Base-by-base conservation (phyloP, 2,329 filamentous ascomycete genomes). In the Trichoderma sp. region DNA sequence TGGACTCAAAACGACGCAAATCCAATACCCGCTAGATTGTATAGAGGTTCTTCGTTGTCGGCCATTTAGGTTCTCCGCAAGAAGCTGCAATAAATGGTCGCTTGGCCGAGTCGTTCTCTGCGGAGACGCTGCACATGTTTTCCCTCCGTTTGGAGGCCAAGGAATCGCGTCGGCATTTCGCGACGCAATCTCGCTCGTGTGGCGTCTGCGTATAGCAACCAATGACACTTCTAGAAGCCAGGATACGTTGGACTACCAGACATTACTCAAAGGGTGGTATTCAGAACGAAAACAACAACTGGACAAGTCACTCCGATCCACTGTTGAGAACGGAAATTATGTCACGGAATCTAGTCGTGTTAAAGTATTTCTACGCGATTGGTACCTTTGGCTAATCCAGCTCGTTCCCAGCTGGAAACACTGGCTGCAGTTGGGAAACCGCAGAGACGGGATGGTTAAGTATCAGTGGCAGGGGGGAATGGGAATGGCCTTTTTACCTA, bases 111-210 rank as follows among this genome's bases (percentile, higher is more conserved):
- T 82, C 0, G 79, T 86, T 30, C 77, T 87, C 0, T 83, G 82
- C 56, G 85, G 86, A 18, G 85, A 87, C 73, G 81, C 85, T 6
- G 85, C 85, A 2, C 85, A 87, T 75, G 86, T 87, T 5, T 86
- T 87, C 71, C 86, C 85, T 6, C 85, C 85, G 14, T 70, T 82
- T 71, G 81, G 79, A 4, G 80, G 80, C 1, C 81, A 82, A 72
- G 81, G 80, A 3, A 81, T 82, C 39, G 79, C 79, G 15, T 78
- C 77, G 21, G 80, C 80, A 15, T 74, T 82, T 30, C 75, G 80
- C 3, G 81, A 83, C 65, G 80, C 80, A 11, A 76, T 79, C 9
- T 74, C 77, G 30, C 75, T 82, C 1, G 77, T 75, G 21, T 82
- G 81, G 81, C 78, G 80, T 2, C 76, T 82, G 21, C 58, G 43